These are phyloP conservation scores for Phoma sp. DNA, from an alignment of 2,329 filamentous ascomycete genomes.

Conservation along the genomic window DNA sequence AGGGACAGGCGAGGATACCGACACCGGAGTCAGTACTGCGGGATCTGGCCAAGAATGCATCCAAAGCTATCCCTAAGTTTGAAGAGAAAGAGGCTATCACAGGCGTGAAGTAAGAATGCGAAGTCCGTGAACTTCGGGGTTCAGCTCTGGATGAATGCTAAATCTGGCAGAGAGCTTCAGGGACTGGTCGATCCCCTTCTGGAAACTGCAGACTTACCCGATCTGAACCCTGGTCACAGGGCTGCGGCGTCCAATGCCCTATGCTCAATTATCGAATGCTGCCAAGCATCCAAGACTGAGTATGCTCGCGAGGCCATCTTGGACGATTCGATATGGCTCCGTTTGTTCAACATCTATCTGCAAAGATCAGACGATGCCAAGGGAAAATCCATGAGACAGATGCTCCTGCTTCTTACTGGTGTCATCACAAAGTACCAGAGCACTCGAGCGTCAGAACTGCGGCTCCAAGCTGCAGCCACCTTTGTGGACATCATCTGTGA, in stretches of 20 bases:
- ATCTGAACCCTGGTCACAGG: constrained; percentile 47
- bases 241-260: constrained; percentile 56
- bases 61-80: constrained; percentile 34
- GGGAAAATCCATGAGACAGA: constrained; percentile 55
- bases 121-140: constrained; percentile 43
- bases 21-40: constrained; percentile 35
- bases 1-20: constrained; percentile 16
- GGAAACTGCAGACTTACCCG: constrained; percentile 40
- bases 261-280: constrained; percentile 52
- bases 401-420: constrained; percentile 50
- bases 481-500: constrained; percentile 66
- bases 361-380: constrained; percentile 51
- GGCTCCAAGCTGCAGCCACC: constrained; percentile 40
- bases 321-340: constrained; percentile 46
- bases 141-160: constrained; percentile 20
- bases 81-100: constrained; percentile 29
- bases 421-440: constrained; percentile 41
- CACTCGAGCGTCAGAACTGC: constrained; percentile 29
- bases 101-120: constrained; percentile 46
- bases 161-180: constrained; percentile 38
- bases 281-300: constrained; percentile 37
- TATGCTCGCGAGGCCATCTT: constrained; percentile 41
- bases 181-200: constrained; percentile 36
- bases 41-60: constrained; percentile 34
- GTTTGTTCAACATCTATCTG: constrained; percentile 50